Conservation (phyloP, 768 basidiomycete species). For the Mycena metata region DNA sequence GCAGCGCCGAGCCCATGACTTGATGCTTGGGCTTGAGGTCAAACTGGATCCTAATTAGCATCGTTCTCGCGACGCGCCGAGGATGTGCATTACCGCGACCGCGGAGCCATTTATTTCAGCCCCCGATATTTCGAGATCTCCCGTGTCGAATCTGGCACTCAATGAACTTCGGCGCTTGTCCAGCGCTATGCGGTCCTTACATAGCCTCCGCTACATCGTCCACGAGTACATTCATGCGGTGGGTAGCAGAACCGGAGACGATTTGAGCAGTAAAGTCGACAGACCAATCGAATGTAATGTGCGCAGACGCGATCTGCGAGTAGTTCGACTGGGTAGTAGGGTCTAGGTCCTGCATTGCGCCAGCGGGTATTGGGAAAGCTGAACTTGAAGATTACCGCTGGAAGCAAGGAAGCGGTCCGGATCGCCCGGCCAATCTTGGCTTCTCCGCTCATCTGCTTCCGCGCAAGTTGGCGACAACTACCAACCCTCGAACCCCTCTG, state of each 20-base stretch:
- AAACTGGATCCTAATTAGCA: slow-evolving; percentile 54
- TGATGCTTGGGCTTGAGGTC: slow-evolving; percentile 69
- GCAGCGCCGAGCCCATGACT: slow-evolving; percentile 85
- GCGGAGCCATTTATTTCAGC: slow-evolving; percentile 66
- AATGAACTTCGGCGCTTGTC: background rate
- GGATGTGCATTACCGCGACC: slow-evolving; percentile 57
- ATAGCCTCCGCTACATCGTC: slow-evolving; percentile 70
- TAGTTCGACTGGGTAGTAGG: slow-evolving; percentile 91
- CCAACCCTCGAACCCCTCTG: too few species aligned
- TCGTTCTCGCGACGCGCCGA: too few species aligned
- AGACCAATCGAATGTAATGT: slow-evolving; percentile 82
- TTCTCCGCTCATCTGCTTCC: too few species aligned
- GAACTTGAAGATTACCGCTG: too few species aligned
- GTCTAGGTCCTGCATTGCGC: slow-evolving; percentile 51
- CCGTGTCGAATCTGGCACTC: slow-evolving; percentile 76
- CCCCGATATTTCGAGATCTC: slow-evolving; percentile 70
- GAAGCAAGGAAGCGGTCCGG: too few species aligned
- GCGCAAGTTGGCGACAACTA: too few species aligned
- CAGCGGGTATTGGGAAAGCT: too few species aligned
- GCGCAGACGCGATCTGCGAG: slow-evolving; percentile 70
- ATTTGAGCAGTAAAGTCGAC: slow-evolving; percentile 78
- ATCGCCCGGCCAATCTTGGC: too few species aligned
- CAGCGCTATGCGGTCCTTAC: slow-evolving; percentile 54
- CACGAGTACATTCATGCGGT: slow-evolving; percentile 69
- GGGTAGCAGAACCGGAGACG: slow-evolving; percentile 76